These are phyloP conservation scores for Sporisorium reilianum DNA, from an alignment of 1,284 basidiomycete species.

Conservation along the genomic window DNA sequence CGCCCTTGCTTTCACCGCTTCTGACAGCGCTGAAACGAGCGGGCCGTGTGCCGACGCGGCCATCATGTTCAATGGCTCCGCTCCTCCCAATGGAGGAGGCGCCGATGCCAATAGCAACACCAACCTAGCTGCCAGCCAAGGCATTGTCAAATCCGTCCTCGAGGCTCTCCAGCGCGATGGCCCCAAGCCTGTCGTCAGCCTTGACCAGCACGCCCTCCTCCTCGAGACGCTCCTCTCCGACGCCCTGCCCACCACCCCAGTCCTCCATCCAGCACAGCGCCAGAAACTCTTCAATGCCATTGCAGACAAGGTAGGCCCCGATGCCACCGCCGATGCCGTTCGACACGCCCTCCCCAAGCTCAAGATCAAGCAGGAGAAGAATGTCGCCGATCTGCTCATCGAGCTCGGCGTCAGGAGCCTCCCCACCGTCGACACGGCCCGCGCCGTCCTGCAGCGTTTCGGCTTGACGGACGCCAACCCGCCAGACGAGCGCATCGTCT, in stretches of 20 bases:
- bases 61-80: slow-evolving; percentile 52
- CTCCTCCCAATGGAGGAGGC: slow-evolving; percentile 43
- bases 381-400: slow-evolving; percentile 53
- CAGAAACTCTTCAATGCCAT: slow-evolving; percentile 62
- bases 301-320: slow-evolving; percentile 61
- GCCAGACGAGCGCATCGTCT: slow-evolving; percentile 52
- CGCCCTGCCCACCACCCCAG: slow-evolving; percentile 42
- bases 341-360: slow-evolving; percentile 65
- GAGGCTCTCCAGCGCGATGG: slow-evolving; percentile 74
- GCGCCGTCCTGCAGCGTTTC: slow-evolving; percentile 56
- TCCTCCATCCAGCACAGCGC: slow-evolving; percentile 57
- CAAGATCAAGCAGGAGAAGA: slow-evolving; percentile 48
- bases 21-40: slow-evolving; percentile 34
- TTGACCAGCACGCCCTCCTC: slow-evolving; percentile 82
- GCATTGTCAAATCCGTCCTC: slow-evolving; percentile 75
- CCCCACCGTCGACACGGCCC: slow-evolving; percentile 46
- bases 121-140: slow-evolving; percentile 50
- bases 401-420: slow-evolving; percentile 58
- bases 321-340: slow-evolving; percentile 62
- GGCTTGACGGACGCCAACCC: slow-evolving; percentile 48
- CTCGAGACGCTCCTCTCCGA: slow-evolving; percentile 70
- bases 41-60: slow-evolving; percentile 50
- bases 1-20: slow-evolving; percentile 72
- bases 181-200: slow-evolving; percentile 78
- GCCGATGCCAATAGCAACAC: slow-evolving; percentile 40